phyloP scores from a whole-genome alignment of 2,329 filamentous ascomycete genomes.

The Ambrosiella xylebori region DNA sequence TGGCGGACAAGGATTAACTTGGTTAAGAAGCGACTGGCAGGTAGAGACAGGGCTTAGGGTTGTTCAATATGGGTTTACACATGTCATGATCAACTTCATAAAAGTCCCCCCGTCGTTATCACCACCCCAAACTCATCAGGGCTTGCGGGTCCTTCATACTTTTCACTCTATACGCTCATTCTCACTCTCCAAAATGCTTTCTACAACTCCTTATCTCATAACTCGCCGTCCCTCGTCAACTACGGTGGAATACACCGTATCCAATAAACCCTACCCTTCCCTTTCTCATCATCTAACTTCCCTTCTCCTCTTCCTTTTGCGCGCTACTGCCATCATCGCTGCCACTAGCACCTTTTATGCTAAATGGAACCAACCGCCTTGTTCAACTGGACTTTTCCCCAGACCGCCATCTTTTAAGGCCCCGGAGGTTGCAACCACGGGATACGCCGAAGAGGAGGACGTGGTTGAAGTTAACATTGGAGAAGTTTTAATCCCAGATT shows the following conservation, averaged over 20 bases:
- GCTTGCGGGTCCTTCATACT: not conserved
- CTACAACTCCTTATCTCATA: conserved; percentile 40
- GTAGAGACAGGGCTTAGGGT: not conserved
- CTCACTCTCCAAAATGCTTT: conserved; percentile 36
- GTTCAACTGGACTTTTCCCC: conserved; percentile 2
- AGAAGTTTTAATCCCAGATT: not conserved
- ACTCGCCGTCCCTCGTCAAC: conserved; percentile 61
- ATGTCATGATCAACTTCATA: too few relatives aligned
- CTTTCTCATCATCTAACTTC: conserved; percentile 30
- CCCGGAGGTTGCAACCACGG: not conserved
- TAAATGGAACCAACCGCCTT: conserved; percentile 24
- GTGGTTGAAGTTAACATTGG: not conserved
- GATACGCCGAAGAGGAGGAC: not conserved
- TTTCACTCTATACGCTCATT: not conserved
- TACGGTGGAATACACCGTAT: conserved; percentile 83
- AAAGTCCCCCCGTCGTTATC: not conserved
- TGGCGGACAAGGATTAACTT: not conserved
- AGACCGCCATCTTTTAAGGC: not conserved
- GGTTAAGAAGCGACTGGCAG: not conserved
- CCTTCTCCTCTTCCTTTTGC: conserved; percentile 25
- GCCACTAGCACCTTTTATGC: conserved; percentile 33
- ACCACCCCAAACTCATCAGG: not conserved
- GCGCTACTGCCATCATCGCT: conserved; percentile 26
- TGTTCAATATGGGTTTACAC: too few relatives aligned
- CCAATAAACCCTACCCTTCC: conserved; percentile 48